A percentile compares a stretch with the other conserved stretches of the same genome.
phyloP scores from a whole-genome alignment of 805 yeast species.

The Candida orba region DNA sequence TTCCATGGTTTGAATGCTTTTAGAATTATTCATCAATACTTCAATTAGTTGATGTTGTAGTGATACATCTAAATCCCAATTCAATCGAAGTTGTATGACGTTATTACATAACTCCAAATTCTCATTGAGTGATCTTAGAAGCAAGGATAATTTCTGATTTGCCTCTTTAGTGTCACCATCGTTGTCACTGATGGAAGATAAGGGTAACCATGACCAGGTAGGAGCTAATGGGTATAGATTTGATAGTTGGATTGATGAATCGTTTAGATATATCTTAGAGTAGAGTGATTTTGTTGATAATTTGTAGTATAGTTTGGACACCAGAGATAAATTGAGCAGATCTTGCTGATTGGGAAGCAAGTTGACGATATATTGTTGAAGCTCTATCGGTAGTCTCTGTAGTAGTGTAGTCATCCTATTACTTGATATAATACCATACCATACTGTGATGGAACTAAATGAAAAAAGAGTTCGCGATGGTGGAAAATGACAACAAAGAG shows the following conservation, averaged over 20 bases:
- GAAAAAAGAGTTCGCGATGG: neutral
- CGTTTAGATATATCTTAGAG: constrained; percentile 33
- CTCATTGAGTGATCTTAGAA: constrained; percentile 23
- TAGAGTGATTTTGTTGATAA: constrained; percentile 29
- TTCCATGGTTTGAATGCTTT: constrained; percentile 29
- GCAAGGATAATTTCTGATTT: constrained; percentile 21
- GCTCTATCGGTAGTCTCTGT: constrained; percentile 16
- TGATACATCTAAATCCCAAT: constrained; percentile 33
- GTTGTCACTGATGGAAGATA: neutral
- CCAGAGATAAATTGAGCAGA: constrained; percentile 22
- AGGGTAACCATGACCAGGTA: constrained; percentile 31
- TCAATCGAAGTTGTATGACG: constrained; percentile 33
- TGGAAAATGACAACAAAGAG: neutral
- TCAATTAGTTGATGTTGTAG: constrained; percentile 26
- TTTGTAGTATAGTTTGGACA: constrained; percentile 24
- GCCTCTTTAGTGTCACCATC: constrained; percentile 24
- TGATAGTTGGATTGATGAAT: constrained; percentile 32
- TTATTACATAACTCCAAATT: constrained; percentile 19
- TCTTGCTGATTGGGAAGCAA: constrained; percentile 28
- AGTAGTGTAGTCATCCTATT: neutral
- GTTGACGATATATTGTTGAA: constrained; percentile 10
- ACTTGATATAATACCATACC: no score
- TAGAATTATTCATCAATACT: constrained; percentile 23
- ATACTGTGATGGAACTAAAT: neutral
- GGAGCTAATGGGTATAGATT: constrained; percentile 29